phyloP scores from a whole-genome alignment of 2,329 filamentous ascomycete genomes.

The Aspergillus chevalieri region DNA sequence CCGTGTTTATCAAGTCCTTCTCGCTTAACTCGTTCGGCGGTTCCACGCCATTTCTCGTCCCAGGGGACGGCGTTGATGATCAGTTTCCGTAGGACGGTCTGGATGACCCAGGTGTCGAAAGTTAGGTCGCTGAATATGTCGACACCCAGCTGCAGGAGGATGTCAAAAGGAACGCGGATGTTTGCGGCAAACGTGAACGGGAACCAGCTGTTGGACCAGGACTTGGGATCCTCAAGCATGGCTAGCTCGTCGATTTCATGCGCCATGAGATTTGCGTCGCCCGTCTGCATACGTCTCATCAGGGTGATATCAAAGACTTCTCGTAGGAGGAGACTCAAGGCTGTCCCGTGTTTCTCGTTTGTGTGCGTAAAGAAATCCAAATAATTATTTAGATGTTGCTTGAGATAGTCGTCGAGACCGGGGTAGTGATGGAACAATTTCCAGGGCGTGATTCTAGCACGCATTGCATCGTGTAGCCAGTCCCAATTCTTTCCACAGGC shows the following conservation, averaged over 20 bases:
- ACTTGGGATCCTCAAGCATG: slow-evolving; percentile 16
- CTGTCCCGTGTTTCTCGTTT: slow-evolving; percentile 28
- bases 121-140: slow-evolving; percentile 32
- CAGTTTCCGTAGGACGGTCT: slow-evolving; percentile 27
- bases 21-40: slow-evolving; percentile 1
- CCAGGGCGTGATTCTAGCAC: slow-evolving; percentile 9
- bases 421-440: neutral
- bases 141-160: slow-evolving; percentile 28
- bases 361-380: slow-evolving; percentile 15
- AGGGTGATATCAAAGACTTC: slow-evolving; percentile 34
- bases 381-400: neutral
- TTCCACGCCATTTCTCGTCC: slow-evolving; percentile 14
- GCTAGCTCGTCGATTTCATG: slow-evolving; percentile 32
- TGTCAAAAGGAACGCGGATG: slow-evolving; percentile 33
- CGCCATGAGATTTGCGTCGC: slow-evolving; percentile 21
- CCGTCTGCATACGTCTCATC: slow-evolving; percentile 16
- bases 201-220: slow-evolving; percentile 15
- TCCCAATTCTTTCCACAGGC: slow-evolving; percentile 28
- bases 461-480: slow-evolving; percentile 31
- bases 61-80: slow-evolving; percentile 26
- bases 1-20: slow-evolving; percentile 6
- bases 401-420: neutral
- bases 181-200: slow-evolving; percentile 31
- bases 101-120: slow-evolving; percentile 35
- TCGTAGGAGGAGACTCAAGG: slow-evolving; percentile 28